Evolutionary conservation across 1,284 basidiomycete genomes (phyloP), one percentile per base, ranked within the genome.

Genomic region (Puccinia horiana): DNA sequence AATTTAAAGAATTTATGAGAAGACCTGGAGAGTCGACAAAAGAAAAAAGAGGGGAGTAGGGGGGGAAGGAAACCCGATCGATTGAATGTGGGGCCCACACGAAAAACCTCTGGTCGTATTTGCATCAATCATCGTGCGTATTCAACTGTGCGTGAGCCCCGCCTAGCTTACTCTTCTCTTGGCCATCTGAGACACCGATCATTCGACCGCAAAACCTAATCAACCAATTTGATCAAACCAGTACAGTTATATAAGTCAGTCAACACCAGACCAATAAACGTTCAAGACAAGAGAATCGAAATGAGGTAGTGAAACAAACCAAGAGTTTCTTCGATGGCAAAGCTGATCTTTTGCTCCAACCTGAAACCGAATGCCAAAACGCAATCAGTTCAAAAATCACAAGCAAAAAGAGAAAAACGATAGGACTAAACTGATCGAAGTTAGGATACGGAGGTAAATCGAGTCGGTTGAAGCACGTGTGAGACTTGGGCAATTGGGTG

Each of bases 341-440:
- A 83, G 0, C 73, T 58, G n/a, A 84, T 82, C 80, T 85, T 85
- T 37, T 79, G 76, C 40, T 84, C 83, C 47, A 85, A 83, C 20
- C 83, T 84, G 76, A 26, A 49, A 65, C 16, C 4, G 23, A 58
- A 44, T 0, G 42, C 20, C n/a, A 47, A 32, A 2, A 52, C 26
- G 16, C 6, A 5, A 49, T 42, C 44, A 49, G 29, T 32, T 49
- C 12, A 72, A 29, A 20, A 8, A 5, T 2, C 11, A 54, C 54
- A 37, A 14, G n/a, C 5, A 26, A 6, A 16, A 8, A n/a, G 12
- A 67, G 69, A 18, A 44, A 26, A n/a, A 20, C 37, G 26, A 84
- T 84, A 86, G 83, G 94, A 92, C 88, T 96, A 94, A 83, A 97
- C 84, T 73, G 82, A 20, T 84, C 84, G 52, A 82, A 74, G 16